Evolutionary conservation across 306 rosid species (phyloP).

Genomic region (Acacia crassicarpa): DNA sequence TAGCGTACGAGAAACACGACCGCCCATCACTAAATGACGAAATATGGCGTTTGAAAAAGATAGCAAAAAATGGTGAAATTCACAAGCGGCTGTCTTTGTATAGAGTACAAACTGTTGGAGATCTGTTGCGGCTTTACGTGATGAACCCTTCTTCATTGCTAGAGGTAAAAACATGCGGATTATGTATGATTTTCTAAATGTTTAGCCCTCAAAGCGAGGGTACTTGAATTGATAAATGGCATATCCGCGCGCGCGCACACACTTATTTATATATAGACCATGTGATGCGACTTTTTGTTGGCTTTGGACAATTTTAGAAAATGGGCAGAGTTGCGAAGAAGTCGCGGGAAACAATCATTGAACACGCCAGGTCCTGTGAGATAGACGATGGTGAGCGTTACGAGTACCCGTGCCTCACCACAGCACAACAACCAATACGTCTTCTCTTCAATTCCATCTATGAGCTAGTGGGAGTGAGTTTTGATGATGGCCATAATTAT

Average conservation of each 20-base stretch:
- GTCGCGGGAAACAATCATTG: conserved; percentile 40
- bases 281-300: background rate
- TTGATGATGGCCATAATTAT: conserved; percentile 12
- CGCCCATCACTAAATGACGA: conserved; percentile 50
- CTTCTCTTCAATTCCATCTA: conserved; percentile 42
- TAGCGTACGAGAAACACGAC: conserved; percentile 47
- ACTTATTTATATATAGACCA: background rate
- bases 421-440: background rate
- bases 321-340: conserved; percentile 24
- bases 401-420: background rate
- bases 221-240: background rate
- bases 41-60: conserved; percentile 53
- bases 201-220: background rate
- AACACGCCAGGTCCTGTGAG: conserved; percentile 47
- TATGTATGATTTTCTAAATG: background rate
- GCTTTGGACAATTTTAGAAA: conserved; percentile 38
- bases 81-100: background rate
- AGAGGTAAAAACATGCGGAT: conserved; percentile 31
- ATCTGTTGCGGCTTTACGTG: conserved; percentile 34
- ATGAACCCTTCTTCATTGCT: conserved; percentile 26
- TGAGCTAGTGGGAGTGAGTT: conserved; percentile 30
- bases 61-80: conserved; percentile 36
- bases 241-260: too few relatives aligned
- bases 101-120: conserved; percentile 38
- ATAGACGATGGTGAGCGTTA: conserved; percentile 23